phyloP scores from a whole-genome alignment of 345 rosid species.

The Aethionema arabicum region DNA sequence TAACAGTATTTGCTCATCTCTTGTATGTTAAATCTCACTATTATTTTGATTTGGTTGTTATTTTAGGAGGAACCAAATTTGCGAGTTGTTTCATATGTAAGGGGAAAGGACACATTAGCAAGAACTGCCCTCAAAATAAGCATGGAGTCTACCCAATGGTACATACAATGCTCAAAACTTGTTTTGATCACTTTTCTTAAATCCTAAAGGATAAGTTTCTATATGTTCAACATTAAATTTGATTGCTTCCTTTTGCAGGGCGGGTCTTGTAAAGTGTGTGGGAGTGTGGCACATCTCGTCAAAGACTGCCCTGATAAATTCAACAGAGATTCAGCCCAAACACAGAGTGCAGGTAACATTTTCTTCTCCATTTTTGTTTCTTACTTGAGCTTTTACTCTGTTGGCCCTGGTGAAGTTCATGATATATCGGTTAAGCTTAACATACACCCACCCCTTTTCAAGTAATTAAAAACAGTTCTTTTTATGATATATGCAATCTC shows the following conservation, averaged over 20 bases:
- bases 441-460: neutral
- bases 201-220: neutral
- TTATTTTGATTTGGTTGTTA: slow-evolving; percentile 2
- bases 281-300: slow-evolving; percentile 88
- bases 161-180: slow-evolving; percentile 35
- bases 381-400: slow-evolving; percentile 6
- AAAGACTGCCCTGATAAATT: slow-evolving; percentile 86
- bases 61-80: slow-evolving; percentile 76
- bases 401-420: slow-evolving; percentile 12
- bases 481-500: neutral
- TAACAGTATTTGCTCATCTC: neutral
- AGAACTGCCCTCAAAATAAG: slow-evolving; percentile 78
- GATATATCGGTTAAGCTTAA: neutral
- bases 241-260: slow-evolving; percentile 49
- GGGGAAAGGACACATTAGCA: slow-evolving; percentile 81
- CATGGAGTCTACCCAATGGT: slow-evolving; percentile 97
- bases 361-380: slow-evolving; percentile 17
- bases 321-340: slow-evolving; percentile 29
- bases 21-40: neutral
- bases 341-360: slow-evolving; percentile 42
- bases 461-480: neutral
- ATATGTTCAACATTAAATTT: neutral
- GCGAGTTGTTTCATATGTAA: slow-evolving; percentile 93
- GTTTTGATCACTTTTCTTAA: neutral
- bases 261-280: slow-evolving; percentile 91